Conservation (phyloP, 345 rosid genomes). For the Geranium rotundifolium region DNA sequence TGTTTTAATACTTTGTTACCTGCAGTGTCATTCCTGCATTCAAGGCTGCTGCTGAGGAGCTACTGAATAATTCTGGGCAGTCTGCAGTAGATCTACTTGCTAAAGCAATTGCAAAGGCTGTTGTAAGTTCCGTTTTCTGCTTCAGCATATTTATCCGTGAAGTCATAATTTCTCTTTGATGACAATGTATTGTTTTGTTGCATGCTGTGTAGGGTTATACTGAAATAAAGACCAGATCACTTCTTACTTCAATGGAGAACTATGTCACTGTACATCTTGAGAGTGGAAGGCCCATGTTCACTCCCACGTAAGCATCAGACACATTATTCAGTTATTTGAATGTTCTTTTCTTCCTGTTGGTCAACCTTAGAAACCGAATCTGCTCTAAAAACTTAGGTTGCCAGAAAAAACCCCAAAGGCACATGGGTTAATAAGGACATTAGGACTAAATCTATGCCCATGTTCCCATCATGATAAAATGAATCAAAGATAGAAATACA, state of each 20-base stretch:
- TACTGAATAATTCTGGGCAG: slow-evolving; percentile 56
- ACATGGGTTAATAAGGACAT: too few relatives aligned
- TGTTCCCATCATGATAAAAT: too few relatives aligned
- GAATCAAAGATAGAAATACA: too few relatives aligned
- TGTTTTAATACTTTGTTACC: not conserved
- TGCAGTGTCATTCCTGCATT: slow-evolving; percentile 92
- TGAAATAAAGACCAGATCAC: slow-evolving; percentile 80
- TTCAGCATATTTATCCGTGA: not conserved
- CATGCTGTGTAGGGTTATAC: slow-evolving; percentile 59
- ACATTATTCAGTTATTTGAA: not conserved
- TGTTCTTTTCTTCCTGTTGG: not conserved
- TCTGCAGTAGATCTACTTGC: slow-evolving; percentile 78
- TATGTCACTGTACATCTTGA: slow-evolving; percentile 71
- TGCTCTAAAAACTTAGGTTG: too few relatives aligned
- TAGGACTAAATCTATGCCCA: too few relatives aligned
- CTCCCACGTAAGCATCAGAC: slow-evolving; percentile 53
- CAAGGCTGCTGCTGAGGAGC: slow-evolving; percentile 64
- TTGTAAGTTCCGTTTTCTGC: slow-evolving; percentile 32
- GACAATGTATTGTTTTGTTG: not conserved
- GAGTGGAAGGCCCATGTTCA: slow-evolving; percentile 53
- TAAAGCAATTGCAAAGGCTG: slow-evolving; percentile 90
- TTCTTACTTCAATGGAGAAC: slow-evolving; percentile 79
- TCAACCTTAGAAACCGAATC: not conserved
- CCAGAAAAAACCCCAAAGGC: too few relatives aligned
- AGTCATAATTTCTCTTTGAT: not conserved